Evolutionary conservation across 805 yeast species (phyloP).

Genomic region (Candida nitratophila): DNA sequence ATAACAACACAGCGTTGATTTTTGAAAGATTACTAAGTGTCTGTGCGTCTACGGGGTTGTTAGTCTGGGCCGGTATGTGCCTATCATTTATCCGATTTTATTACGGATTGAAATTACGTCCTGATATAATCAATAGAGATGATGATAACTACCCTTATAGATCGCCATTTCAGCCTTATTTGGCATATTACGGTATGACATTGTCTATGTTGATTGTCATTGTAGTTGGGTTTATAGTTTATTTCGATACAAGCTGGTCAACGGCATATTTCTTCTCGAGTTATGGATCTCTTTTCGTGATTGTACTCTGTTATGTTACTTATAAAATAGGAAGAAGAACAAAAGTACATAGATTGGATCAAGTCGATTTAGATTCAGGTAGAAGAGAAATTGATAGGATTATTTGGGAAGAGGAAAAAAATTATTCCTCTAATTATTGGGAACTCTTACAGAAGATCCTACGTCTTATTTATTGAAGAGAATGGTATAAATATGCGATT

Average conservation of each 20-base stretch:
- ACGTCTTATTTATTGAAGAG: constrained; percentile 4
- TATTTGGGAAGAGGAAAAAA: constrained; percentile 70
- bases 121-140: constrained; percentile 48
- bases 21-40: constrained; percentile 63
- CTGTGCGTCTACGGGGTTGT: constrained; percentile 65
- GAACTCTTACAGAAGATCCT: constrained; percentile 19
- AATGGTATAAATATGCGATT: no score
- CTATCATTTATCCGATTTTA: constrained; percentile 47
- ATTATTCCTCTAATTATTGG: constrained; percentile 24
- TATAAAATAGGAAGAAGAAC: constrained; percentile 57
- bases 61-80: constrained; percentile 73
- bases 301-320: constrained; percentile 34
- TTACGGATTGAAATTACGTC: constrained; percentile 44
- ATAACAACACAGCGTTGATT: constrained; percentile 49
- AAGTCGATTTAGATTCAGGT: constrained; percentile 77
- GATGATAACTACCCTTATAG: constrained; percentile 50
- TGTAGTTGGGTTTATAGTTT: constrained; percentile 46
- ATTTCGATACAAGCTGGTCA: constrained; percentile 41
- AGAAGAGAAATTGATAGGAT: constrained; percentile 75
- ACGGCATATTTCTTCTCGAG: constrained; percentile 43
- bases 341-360: constrained; percentile 59
- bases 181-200: constrained; percentile 41
- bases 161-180: constrained; percentile 50
- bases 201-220: constrained; percentile 35
- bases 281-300: constrained; percentile 44